These are phyloP conservation scores for Pleurozium schreberi DNA, from an alignment of 225 moss, liverwort and hornwort species.

Conservation along the genomic window DNA sequence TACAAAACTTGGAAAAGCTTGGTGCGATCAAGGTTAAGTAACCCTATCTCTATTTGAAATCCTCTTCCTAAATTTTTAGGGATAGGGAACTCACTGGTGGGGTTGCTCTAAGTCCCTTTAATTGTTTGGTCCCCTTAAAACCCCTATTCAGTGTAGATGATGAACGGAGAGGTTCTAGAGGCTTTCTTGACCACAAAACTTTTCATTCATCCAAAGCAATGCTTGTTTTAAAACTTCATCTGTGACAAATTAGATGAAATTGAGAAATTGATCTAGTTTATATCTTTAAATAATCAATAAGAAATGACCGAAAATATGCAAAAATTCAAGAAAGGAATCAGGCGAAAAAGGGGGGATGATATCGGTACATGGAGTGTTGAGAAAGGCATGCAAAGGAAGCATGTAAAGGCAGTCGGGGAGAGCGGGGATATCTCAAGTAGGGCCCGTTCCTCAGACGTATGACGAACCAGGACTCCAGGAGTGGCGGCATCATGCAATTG, in stretches of 20 bases:
- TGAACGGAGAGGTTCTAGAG: rapidly evolving
- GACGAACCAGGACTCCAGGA: neutral
- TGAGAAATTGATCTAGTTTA: no score
- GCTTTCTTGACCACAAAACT: neutral
- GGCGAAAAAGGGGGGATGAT: no score
- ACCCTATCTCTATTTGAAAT: no score
- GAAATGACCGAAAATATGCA: neutral
- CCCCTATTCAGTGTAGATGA: no score
- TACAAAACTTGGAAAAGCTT: no score
- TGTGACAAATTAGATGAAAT: neutral
- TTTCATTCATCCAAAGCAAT: neutral
- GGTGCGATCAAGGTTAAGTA: no score
- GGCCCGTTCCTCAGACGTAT: neutral
- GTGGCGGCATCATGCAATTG: neutral
- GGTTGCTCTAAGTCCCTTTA: no score
- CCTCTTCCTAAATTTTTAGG: no score
- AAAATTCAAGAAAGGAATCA: no score
- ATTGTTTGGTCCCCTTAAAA: no score
- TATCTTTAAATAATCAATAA: no score
- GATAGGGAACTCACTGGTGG: no score
- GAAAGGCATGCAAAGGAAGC: neutral
- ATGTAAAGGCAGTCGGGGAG: neutral
- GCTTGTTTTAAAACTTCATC: neutral
- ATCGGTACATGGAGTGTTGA: neutral
- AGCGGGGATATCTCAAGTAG: neutral